Conservation (phyloP, 2,329 filamentous ascomycete genomes). For the Pestalotiopsis sp. region DNA sequence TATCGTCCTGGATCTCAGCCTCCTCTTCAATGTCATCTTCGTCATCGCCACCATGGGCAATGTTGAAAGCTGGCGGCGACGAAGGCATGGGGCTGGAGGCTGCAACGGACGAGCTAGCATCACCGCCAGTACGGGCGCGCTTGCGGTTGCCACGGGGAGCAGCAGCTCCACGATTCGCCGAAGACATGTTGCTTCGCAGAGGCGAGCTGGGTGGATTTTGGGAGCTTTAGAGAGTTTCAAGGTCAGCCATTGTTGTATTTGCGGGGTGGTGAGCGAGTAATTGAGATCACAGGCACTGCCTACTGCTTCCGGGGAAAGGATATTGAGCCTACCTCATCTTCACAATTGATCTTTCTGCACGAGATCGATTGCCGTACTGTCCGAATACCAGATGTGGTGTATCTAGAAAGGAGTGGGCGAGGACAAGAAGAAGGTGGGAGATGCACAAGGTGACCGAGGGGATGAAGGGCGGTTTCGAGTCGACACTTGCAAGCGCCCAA, state of each 20-base stretch:
- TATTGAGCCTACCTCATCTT: not conserved
- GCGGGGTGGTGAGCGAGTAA: not conserved
- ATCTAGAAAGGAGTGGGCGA: not conserved
- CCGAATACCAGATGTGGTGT: not conserved
- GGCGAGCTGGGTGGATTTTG: constrained; percentile 66
- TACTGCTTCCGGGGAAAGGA: not conserved
- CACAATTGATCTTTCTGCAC: not conserved
- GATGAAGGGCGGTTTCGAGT: not conserved
- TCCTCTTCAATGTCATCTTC: constrained; percentile 75
- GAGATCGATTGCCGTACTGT: not conserved
- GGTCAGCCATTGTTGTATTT: not conserved
- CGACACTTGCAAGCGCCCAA: constrained; percentile 1
- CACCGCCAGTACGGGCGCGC: constrained; percentile 54
- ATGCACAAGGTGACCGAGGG: not conserved
- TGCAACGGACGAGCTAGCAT: constrained; percentile 53
- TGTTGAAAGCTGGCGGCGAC: constrained; percentile 64
- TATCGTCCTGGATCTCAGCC: constrained; percentile 70
- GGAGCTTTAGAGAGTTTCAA: constrained; percentile 7
- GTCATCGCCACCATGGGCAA: constrained; percentile 69
- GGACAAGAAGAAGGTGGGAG: not conserved
- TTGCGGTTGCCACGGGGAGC: constrained; percentile 55
- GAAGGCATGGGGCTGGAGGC: constrained; percentile 69
- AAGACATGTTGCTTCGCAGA: constrained; percentile 77
- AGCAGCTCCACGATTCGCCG: constrained; percentile 75
- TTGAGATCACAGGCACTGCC: not conserved